Conservation (phyloP, 257 asterid genomes). For the Gynochthodes officinalis region DNA sequence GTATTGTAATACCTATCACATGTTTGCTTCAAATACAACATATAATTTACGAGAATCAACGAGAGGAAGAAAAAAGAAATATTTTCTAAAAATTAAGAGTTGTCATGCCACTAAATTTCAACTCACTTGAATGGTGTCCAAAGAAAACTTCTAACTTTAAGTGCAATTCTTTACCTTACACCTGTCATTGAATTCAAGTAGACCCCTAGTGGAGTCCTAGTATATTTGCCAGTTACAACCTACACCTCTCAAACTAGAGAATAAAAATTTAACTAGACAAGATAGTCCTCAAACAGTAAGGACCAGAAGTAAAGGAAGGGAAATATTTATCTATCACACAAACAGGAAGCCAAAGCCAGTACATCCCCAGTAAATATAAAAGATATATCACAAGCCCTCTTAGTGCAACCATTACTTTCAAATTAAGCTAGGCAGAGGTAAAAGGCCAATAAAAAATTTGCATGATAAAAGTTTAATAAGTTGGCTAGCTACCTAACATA, state of each 20-base stretch:
- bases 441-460: neutral
- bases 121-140: neutral
- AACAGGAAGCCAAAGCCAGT: no score
- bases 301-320: no score
- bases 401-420: neutral
- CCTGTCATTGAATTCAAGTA: no score
- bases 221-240: neutral
- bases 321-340: no score
- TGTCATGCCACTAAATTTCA: neutral
- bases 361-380: no score
- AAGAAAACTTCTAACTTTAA: neutral
- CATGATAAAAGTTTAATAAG: neutral
- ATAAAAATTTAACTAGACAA: neutral
- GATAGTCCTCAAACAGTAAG: no score
- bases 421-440: neutral
- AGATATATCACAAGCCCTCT: neutral
- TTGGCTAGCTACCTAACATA: neutral
- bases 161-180: neutral
- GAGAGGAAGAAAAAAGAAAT: no score
- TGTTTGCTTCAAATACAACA: no score
- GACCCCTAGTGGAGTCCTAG: neutral
- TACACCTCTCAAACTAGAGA: neutral
- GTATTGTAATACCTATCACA: no score
- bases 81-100: neutral
- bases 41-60: conserved; percentile 2